Conservation (phyloP, 768 basidiomycete genomes). For the Lactarius tabidus region DNA sequence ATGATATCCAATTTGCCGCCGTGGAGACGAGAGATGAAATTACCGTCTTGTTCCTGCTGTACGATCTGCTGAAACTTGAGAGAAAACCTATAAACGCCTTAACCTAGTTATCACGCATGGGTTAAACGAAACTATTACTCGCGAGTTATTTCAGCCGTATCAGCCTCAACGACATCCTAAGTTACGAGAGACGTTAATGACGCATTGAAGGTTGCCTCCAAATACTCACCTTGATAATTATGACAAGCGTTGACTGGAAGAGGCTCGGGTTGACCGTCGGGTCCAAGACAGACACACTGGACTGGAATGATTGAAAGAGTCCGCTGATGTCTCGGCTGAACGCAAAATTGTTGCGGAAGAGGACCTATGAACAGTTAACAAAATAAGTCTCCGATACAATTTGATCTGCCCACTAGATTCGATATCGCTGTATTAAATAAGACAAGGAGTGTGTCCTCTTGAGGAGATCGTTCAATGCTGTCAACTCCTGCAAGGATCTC, state of each 20-base stretch:
- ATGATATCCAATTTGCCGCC: conserved; percentile 52
- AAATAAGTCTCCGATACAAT: background rate
- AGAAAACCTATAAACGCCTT: conserved; percentile 40
- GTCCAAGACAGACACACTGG: conserved; percentile 54
- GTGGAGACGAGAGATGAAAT: conserved; percentile 62
- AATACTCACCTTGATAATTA: conserved; percentile 54
- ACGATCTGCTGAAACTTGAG: conserved; percentile 60
- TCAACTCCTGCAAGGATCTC: conserved; percentile 45
- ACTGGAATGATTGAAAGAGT: conserved; percentile 60
- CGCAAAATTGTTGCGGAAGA: conserved; percentile 65
- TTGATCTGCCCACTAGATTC: conserved; percentile 41
- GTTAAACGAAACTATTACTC: conserved; percentile 41
- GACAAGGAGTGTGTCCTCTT: conserved; percentile 60
- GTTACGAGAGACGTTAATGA: background rate
- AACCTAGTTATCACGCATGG: background rate
- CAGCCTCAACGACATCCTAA: conserved; percentile 65
- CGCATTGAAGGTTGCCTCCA: too few relatives aligned
- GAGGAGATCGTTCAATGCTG: conserved; percentile 58
- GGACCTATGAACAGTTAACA: conserved; percentile 38
- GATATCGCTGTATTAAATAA: conserved; percentile 64
- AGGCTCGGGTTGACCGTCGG: conserved; percentile 54
- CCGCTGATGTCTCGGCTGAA: conserved; percentile 58
- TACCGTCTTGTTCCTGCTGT: conserved; percentile 54
- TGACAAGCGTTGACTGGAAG: conserved; percentile 56
- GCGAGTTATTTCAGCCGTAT: conserved; percentile 52